These are phyloP conservation scores for Beauveria medogensis DNA, from an alignment of 2,329 filamentous ascomycete genomes.

Conservation along the genomic window DNA sequence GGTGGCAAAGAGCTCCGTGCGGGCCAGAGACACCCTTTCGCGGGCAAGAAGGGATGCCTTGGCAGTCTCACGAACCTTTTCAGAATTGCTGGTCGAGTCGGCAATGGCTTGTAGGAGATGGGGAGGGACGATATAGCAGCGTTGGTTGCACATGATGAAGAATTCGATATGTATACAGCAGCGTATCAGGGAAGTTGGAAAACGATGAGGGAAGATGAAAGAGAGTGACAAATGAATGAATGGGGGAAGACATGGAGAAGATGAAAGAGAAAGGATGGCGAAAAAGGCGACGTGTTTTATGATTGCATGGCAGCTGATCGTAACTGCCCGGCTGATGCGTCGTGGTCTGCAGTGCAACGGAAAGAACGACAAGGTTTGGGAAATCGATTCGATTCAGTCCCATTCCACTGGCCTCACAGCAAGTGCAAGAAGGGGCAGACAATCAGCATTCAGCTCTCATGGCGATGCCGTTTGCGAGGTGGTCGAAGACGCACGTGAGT, in stretches of 20 bases:
- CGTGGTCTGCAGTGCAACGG: neutral
- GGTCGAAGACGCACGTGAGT: neutral
- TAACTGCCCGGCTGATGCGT: neutral
- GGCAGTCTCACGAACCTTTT: conserved; percentile 29
- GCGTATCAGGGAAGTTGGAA: neutral
- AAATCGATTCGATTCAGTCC: neutral
- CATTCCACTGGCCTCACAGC: neutral
- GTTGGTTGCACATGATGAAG: conserved; percentile 11
- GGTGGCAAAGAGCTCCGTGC: conserved; percentile 27
- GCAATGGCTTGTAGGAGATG: conserved; percentile 37
- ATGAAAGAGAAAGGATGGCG: neutral
- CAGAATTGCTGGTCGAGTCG: conserved; percentile 28
- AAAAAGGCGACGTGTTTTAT: neutral
- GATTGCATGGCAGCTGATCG: conserved; percentile 1
- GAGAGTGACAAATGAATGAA: neutral
- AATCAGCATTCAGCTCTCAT: neutral
- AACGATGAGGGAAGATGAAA: neutral
- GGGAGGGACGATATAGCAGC: conserved; percentile 37
- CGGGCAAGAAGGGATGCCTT: conserved; percentile 26
- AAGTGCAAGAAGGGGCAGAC: neutral
- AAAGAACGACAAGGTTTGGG: neutral
- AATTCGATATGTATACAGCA: neutral
- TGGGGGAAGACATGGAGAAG: neutral
- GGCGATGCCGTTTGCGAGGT: neutral
- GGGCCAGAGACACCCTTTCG: conserved; percentile 22